Evolutionary conservation across 176 grass and related monocot genomes (phyloP), one percentile per base, ranked within the genome.

Genomic region (Oryza rufipogon): DNA sequence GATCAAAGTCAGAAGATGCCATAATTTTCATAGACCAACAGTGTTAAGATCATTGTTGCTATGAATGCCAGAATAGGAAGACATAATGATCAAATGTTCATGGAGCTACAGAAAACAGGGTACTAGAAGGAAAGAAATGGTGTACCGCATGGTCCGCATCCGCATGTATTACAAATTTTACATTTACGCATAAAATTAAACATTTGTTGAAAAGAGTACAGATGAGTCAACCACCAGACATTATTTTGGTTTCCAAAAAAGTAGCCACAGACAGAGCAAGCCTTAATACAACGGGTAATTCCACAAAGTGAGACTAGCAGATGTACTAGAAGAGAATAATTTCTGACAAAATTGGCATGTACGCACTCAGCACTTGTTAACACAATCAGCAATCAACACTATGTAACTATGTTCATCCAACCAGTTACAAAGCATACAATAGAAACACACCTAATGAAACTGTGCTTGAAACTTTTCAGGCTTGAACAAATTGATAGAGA

Each of bases 401-500:
- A 63, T 61, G 34, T 28, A n/a, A 80, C 23, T 76, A 63, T 61
- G 34, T 28, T 9, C 76, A 64, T 65, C n/a, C 11, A 79, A 73
- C 20, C 34, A 76, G 48, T 81, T 70, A 48, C 64, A 33, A 47
- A 70, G 17, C 8, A 36, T 36, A 63, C 11, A 68, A 42, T 74
- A 69, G 54, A 70, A 36, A 60, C 34, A 76, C 61, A 44, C 19
- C 23, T 45, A 81, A 82, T 87, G 28, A 30, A 25, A 70, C 56
- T 60, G 5, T 28, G 26, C 6, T 38, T 39, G 28, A 46, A 71
- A 71, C 65, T 77, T 76, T 77, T 61, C 49, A 47, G 39, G 44
- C 17, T 32, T n/a, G 64, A 11, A 17, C 73, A 22, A 47, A n/a
- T 46, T 63, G 64, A 76, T 54, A 76, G 16, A 23, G 72, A 81